These are phyloP conservation scores for Mycena citricolor DNA, from an alignment of 1,284 basidiomycete genomes.

Conservation along the genomic window DNA sequence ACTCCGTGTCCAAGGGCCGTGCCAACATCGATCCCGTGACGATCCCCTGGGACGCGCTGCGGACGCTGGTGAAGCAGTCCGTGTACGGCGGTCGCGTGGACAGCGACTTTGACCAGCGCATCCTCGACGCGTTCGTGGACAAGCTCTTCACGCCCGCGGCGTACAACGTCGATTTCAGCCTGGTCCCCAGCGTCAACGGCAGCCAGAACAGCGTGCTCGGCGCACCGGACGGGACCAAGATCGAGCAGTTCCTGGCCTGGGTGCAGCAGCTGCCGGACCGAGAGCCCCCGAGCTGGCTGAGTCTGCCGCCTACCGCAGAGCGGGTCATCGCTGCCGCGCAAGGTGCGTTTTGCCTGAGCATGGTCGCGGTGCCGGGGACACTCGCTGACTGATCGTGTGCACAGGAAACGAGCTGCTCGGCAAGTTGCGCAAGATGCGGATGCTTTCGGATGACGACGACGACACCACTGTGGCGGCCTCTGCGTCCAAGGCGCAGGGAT, in stretches of 20 bases:
- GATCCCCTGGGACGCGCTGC: conserved; percentile 92
- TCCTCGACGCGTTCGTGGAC: conserved; percentile 91
- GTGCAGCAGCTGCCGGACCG: conserved; percentile 83
- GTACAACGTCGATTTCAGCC: conserved; percentile 89
- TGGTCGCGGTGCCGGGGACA: too few relatives aligned
- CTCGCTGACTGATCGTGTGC: conserved; percentile 21
- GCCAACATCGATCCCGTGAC: conserved; percentile 87
- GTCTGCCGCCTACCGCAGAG: conserved; percentile 87
- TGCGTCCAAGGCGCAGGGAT: conserved; percentile 58
- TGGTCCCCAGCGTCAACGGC: conserved; percentile 69
- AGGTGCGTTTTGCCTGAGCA: conserved; percentile 54
- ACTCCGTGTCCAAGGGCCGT: conserved; percentile 76
- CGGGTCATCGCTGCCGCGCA: conserved; percentile 87
- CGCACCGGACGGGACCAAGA: conserved; percentile 87
- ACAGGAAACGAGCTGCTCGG: conserved; percentile 79
- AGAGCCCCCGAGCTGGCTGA: conserved; percentile 91
- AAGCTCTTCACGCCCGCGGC: conserved; percentile 81
- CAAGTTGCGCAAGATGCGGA: conserved; percentile 91
- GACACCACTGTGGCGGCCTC: conserved; percentile 49
- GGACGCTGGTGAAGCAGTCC: conserved; percentile 89
- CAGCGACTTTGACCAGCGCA: conserved; percentile 90
- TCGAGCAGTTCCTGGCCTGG: conserved; percentile 90
- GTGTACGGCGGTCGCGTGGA: conserved; percentile 94
- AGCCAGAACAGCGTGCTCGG: conserved; percentile 54
- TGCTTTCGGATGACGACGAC: conserved; percentile 86